Evolutionary conservation across 495 filamentous ascomycete genomes (phyloP).

Genomic region (Tirmania nivea): DNA sequence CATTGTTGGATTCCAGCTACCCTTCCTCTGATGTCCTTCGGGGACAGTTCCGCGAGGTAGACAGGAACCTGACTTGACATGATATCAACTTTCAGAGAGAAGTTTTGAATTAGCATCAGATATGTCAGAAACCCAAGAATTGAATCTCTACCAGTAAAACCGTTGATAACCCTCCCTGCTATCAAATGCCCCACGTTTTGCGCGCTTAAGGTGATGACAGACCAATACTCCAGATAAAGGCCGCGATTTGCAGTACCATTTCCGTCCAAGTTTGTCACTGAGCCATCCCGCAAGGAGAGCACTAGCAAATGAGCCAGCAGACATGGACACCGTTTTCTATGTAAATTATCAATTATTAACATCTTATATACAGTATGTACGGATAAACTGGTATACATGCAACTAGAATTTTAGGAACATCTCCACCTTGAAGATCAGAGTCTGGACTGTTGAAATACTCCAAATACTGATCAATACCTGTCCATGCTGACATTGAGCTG

Average conservation of each 20-base stretch:
- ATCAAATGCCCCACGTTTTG: conserved; percentile 55
- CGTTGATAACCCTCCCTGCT: conserved; percentile 57
- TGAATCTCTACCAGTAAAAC: conserved; percentile 27
- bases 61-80: too few species aligned
- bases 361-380: conserved; percentile 52
- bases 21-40: conserved; percentile 45
- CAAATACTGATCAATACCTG: too few species aligned
- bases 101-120: too few species aligned
- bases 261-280: conserved; percentile 46
- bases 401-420: conserved; percentile 33
- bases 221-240: conserved; percentile 23
- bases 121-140: too few species aligned
- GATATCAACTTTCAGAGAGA: too few species aligned
- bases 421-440: conserved; percentile 37
- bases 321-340: too few species aligned
- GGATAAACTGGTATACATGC: conserved; percentile 20
- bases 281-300: conserved; percentile 45
- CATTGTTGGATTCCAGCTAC: conserved; percentile 54
- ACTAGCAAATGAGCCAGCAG: too few species aligned
- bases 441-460: too few species aligned
- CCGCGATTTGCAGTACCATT: conserved; percentile 21
- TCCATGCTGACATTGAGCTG: conserved; percentile 53
- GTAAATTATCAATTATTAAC: conserved; percentile 53
- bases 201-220: conserved; percentile 47
- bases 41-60: conserved; percentile 54